phyloP scores from a whole-genome alignment of 345 rosid species.

The Angophora floribunda region DNA sequence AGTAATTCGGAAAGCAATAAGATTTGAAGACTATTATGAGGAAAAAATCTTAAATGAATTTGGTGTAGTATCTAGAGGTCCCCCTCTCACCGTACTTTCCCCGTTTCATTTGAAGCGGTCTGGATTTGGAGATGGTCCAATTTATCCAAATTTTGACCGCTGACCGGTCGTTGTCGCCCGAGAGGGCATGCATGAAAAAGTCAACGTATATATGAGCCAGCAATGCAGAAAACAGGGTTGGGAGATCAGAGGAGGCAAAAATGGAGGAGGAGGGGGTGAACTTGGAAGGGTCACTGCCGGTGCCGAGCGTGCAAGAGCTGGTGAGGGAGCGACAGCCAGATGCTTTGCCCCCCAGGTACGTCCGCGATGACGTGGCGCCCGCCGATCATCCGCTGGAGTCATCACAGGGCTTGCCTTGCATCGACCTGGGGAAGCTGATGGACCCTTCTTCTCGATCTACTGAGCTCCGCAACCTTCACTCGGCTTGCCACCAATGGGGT shows the following conservation, averaged over 20 bases:
- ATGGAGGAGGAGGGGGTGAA: neutral
- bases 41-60: neutral
- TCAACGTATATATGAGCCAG: neutral
- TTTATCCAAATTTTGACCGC: neutral
- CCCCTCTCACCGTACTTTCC: neutral
- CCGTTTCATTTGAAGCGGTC: neutral
- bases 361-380: neutral
- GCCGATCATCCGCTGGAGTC: neutral
- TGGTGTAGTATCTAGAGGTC: neutral
- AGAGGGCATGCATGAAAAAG: neutral
- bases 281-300: constrained; percentile 18
- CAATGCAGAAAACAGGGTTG: neutral
- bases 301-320: constrained; percentile 23
- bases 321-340: neutral
- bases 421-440: constrained; percentile 16
- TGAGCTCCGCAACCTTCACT: constrained; percentile 15
- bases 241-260: neutral
- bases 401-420: constrained; percentile 6
- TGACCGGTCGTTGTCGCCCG: neutral
- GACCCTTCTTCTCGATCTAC: neutral
- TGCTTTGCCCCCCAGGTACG: constrained; percentile 8
- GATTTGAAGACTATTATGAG: neutral
- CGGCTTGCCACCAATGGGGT: constrained; percentile 25
- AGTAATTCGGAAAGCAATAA: neutral
- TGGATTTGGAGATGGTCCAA: neutral